Evolutionary conservation across 1,284 basidiomycete genomes (phyloP), one percentile per base, ranked within the genome.

Genomic region (Mycena citricolor): DNA sequence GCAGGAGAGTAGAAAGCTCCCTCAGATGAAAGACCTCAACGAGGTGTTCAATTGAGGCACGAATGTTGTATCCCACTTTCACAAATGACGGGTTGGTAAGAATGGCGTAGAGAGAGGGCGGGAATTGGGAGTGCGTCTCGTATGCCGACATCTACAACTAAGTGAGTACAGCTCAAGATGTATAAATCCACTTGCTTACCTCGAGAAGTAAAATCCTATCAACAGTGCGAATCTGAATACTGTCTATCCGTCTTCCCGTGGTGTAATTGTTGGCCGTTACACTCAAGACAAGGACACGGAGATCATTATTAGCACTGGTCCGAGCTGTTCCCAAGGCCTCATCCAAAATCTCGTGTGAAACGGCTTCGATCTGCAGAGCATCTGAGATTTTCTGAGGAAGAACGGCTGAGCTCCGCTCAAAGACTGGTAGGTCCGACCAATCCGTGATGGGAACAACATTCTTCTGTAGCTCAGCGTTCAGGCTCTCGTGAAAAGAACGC

Each of bases 201-300:
- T 47, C 16, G 24, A 51, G 39, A 5, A 21, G 1, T 4, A 26
- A 35, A 6, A 47, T 39, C 10, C 17, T 25, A 13, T 37, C 21
- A 5, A 14, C 7, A 13, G 49, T 51, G 21, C 44, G 39, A 2
- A 51, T 14, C 22, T 51, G 49, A 17, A 51, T 47, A 13, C 26
- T 14, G 20, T 37, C 31, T 13, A 39, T 8, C 12, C 16, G 13
- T 4, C 14, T 16, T 20, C 8, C 20, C 11, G 28, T 19, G 10
- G 11, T 17, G 2, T 17, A 10, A 6, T 6, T 11, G 11, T 17
- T 5, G 7, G 41, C 17, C 2, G 32, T 24, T 21, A n/a, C n/a
- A n/a, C n/a, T n/a, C n/a, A 48, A 28, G 6, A 16, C 26, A 5
- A 48, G 6, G 5, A 22, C 46, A 23, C 33, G n/a, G 16, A 39